These are phyloP conservation scores for Sonneratia caseolaris DNA, from an alignment of 345 rosid species.

Conservation along the genomic window DNA sequence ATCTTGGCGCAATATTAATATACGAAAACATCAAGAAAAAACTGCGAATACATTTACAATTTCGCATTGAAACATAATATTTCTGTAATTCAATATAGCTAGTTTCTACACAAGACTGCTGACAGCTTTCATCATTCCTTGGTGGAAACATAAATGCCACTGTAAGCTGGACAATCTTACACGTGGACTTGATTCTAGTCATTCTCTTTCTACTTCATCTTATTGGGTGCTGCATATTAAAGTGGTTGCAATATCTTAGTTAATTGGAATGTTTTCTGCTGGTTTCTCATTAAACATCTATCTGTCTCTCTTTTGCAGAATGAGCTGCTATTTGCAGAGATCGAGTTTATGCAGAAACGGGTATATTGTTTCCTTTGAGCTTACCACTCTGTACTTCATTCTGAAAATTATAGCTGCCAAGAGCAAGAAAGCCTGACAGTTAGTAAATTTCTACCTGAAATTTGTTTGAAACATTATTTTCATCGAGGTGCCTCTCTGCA, in stretches of 20 bases:
- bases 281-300: not conserved
- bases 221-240: not conserved
- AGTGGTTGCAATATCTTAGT: not conserved
- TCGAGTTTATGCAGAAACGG: conserved; percentile 92
- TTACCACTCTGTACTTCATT: not conserved
- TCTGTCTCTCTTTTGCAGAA: conserved; percentile 33
- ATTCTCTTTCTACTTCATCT: not conserved
- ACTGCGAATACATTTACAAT: not conserved
- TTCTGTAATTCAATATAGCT: not conserved
- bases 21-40: not conserved
- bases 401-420: not conserved
- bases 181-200: not conserved
- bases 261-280: not conserved
- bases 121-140: not conserved
- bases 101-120: not conserved
- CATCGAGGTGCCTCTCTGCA: not conserved
- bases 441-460: too few relatives aligned
- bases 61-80: not conserved
- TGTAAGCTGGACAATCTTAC: not conserved
- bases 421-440: not conserved
- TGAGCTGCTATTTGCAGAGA: conserved; percentile 76
- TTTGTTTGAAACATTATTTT: not conserved
- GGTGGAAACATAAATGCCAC: not conserved
- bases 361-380: conserved; percentile 21
- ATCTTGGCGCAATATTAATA: not conserved